Conservation (phyloP, 2,329 filamentous ascomycete species). For the Colletotrichum godetiae region DNA sequence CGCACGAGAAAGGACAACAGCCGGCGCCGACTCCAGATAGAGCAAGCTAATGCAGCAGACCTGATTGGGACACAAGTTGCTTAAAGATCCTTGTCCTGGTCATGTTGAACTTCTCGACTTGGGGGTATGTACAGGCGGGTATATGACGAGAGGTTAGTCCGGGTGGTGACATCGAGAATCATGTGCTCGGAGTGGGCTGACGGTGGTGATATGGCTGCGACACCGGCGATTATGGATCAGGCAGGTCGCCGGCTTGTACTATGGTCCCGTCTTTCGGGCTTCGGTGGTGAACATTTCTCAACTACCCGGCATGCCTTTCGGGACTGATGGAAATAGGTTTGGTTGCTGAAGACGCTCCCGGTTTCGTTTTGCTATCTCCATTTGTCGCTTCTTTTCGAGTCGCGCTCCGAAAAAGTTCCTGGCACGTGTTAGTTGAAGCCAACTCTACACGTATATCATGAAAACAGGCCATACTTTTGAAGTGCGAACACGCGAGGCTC, state of each 20-base stretch:
- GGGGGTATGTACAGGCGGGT: neutral
- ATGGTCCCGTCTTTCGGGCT: neutral
- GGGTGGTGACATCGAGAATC: neutral
- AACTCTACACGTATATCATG: neutral
- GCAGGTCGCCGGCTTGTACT: neutral
- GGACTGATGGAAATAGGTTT: conserved; percentile 86
- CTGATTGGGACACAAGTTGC: neutral
- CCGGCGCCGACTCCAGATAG: neutral
- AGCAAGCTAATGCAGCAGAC: conserved; percentile 22
- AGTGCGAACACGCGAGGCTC: conserved; percentile 81
- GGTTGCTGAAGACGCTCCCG: conserved; percentile 84
- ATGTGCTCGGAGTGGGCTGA: neutral
- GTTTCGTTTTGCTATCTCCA: conserved; percentile 84
- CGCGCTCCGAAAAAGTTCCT: conserved; percentile 88
- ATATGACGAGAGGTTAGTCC: neutral
- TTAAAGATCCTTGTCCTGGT: neutral
- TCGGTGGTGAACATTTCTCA: conserved; percentile 23
- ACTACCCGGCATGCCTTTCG: conserved; percentile 65
- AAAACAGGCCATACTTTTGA: conserved; percentile 26
- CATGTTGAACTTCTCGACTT: neutral
- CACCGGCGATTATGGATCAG: neutral
- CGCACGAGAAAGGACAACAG: neutral
- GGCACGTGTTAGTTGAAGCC: neutral
- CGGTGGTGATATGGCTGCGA: neutral
- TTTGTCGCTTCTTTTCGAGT: conserved; percentile 79